These are phyloP conservation scores for Penicillium ochrochloron DNA, from an alignment of 495 filamentous ascomycete genomes.

Conservation along the genomic window DNA sequence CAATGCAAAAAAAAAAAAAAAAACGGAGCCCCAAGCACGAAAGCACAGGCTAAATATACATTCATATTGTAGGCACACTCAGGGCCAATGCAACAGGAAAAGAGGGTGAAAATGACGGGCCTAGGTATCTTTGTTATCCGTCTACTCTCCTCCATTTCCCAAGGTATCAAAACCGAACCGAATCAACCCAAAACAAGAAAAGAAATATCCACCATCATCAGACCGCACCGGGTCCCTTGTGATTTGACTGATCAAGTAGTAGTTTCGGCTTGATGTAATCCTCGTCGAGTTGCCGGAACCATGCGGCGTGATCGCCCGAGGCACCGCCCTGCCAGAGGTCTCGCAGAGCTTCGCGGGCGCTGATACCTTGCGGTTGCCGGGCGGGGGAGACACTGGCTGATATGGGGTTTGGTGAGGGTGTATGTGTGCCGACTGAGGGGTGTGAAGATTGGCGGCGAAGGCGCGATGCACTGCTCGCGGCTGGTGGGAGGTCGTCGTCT, in stretches of 20 bases:
- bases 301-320: conserved; percentile 83
- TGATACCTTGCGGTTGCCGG: conserved; percentile 39
- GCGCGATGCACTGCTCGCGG: conserved; percentile 45
- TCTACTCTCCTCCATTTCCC: neutral
- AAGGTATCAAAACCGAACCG: conserved; percentile 10
- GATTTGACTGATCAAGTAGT: conserved; percentile 73
- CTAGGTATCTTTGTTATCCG: neutral
- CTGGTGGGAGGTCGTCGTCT: conserved; percentile 58
- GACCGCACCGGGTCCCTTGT: conserved; percentile 52
- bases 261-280: conserved; percentile 95
- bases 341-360: conserved; percentile 68
- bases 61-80: conserved; percentile 24
- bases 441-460: conserved; percentile 62
- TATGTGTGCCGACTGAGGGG: conserved; percentile 31
- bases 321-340: conserved; percentile 72
- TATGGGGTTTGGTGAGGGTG: conserved; percentile 21
- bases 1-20: conserved; percentile 19
- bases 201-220: conserved; percentile 32
- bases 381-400: conserved; percentile 40
- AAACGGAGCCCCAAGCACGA: conserved; percentile 14
- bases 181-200: neutral
- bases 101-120: neutral
- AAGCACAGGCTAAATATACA: conserved; percentile 36
- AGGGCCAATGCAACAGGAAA: conserved; percentile 21
- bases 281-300: conserved; percentile 94